phyloP scores from a whole-genome alignment of 208 protist genomes.

The Herpetomonas tarakana region DNA sequence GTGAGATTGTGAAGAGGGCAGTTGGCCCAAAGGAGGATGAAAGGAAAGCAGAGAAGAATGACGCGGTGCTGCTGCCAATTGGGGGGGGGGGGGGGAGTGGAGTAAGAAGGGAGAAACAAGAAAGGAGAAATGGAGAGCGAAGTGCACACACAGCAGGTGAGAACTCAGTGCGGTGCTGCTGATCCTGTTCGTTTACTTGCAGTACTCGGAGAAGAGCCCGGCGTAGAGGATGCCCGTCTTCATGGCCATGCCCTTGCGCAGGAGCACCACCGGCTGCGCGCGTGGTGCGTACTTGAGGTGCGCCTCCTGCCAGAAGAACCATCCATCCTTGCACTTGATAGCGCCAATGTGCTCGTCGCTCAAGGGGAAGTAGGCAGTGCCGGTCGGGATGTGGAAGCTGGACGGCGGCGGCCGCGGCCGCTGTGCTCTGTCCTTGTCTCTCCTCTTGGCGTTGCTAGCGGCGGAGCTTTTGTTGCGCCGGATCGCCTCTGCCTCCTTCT shows the following conservation, averaged over 20 bases:
- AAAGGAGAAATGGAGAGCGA: no score
- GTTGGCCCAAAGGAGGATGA: no score
- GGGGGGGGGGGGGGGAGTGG: no score
- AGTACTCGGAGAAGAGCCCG: constrained; percentile 67
- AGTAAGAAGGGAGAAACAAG: no score
- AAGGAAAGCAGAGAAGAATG: no score
- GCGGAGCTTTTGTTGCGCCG: neutral
- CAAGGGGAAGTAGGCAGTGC: constrained; percentile 77
- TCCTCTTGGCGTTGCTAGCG: neutral
- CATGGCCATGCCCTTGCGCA: constrained; percentile 87
- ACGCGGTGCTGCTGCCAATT: no score
- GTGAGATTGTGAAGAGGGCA: no score
- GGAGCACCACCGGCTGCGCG: constrained; percentile 53
- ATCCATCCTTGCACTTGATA: constrained; percentile 71
- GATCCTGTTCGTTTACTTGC: no score
- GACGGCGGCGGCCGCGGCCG: neutral
- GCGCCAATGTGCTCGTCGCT: constrained; percentile 53
- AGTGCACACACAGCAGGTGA: no score
- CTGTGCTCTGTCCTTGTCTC: no score
- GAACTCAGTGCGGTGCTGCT: no score
- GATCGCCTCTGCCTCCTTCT: neutral
- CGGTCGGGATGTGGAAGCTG: constrained; percentile 38
- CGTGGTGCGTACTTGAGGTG: constrained; percentile 50
- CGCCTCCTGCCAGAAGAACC: constrained; percentile 73
- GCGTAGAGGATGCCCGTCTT: constrained; percentile 70